Percentiles rank a stretch among this genome's conserved stretches.
These are phyloP conservation scores for Hyparrhenia diplandra DNA, from an alignment of 176 grass and related monocot species.

Conservation along the genomic window DNA sequence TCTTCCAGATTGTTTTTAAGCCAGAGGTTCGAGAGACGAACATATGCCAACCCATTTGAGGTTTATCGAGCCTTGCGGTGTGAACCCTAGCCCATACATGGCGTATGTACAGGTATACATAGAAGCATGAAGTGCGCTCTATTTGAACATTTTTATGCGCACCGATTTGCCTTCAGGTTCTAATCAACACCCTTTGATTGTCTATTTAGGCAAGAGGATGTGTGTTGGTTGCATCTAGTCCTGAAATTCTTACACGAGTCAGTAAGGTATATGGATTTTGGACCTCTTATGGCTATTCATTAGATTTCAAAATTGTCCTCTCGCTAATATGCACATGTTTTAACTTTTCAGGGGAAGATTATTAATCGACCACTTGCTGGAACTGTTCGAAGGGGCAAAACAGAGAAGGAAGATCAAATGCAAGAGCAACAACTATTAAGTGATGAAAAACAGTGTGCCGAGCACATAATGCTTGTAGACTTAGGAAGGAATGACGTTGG, in stretches of 20 bases:
- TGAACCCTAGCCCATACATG: conserved; percentile 85
- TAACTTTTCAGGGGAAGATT: conserved; percentile 51
- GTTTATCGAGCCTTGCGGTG: conserved; percentile 73
- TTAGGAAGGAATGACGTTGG: conserved; percentile 94
- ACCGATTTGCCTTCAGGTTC: neutral
- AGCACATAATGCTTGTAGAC: conserved; percentile 96
- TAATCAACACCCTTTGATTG: neutral
- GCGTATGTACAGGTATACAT: conserved; percentile 64
- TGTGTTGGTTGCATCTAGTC: conserved; percentile 80
- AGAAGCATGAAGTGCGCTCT: neutral
- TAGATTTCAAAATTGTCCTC: conserved; percentile 12
- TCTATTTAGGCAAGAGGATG: conserved; percentile 75
- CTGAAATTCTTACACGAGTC: conserved; percentile 88
- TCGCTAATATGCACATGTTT: neutral
- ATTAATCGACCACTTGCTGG: conserved; percentile 89
- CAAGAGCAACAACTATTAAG: conserved; percentile 54
- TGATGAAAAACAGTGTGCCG: conserved; percentile 88
- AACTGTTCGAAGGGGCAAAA: conserved; percentile 66
- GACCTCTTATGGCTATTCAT: neutral
- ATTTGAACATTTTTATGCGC: neutral
- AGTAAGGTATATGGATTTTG: conserved; percentile 41
- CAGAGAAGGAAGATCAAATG: conserved; percentile 68
- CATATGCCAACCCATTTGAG: conserved; percentile 79
- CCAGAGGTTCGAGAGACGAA: conserved; percentile 78
- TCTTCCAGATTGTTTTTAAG: conserved; percentile 87